Base-by-base conservation (phyloP, 2,329 filamentous ascomycete species). In the Thelonectria rubi region DNA sequence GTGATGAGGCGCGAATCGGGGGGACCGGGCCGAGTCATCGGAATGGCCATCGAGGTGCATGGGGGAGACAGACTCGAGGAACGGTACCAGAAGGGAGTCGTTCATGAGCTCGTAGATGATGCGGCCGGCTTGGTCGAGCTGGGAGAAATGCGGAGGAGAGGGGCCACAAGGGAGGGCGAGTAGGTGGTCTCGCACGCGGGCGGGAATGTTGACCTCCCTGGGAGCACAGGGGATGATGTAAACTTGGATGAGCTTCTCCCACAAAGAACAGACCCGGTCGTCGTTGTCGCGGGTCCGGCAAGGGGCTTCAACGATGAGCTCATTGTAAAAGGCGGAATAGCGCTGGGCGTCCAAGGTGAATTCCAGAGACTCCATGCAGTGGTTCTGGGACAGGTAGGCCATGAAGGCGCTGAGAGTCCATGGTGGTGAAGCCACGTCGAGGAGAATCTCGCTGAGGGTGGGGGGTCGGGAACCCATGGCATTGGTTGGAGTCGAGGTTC, bases 21-120 rank as follows among this genome's bases (percentile, higher is more conserved):
- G 81, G 9, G 83, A 82, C 14, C 79, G 78, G 52, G 63, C 30
- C 30, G 78, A 75, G 8, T 80, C 79, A 24, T 81, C 77, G 15
- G 67, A 59, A 10, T 71, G 66, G 15, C 71, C 69, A 12, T 80
- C 78, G 1, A 76, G 70, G 55, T 75, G 77, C 53, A 69, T 68
- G 2, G 79, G 73, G 5, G 79, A 71, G n/a, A 85, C 78, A 0
- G 84, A 86, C 65, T 97, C 94, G 55, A 98, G 84, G 74, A 98
- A 99, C 0, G 94, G 94, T 1, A 97, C 89, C 53, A 98, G 83
- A 0, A 98, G 92, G 3, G 94, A 97, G 75, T 98, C 95, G 71
- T 97, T 96, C 94, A 99, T 98, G 58, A 99, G 82, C 69, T 98
- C 95, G 76, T 94, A 94, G 42, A 97, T 92, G 63, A 97, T 96